Evolutionary conservation across 129 eudicot species (phyloP).

Genomic region (Saussurea involucrata): DNA sequence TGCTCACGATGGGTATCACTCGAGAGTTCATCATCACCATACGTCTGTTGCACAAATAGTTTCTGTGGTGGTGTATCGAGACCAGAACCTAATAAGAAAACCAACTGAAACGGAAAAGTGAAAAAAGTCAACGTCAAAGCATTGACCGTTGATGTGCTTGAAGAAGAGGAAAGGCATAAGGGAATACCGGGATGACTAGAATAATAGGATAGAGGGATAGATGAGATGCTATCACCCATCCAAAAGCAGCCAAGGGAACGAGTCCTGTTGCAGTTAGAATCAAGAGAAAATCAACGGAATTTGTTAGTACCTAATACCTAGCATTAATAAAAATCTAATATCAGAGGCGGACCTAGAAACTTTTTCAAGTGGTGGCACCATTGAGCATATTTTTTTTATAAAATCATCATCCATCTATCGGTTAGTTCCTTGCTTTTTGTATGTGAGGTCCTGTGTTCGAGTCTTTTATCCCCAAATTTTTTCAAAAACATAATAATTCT

Average conservation of each 20-base stretch:
- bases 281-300: conserved; percentile 3
- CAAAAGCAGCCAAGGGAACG: conserved; percentile 88
- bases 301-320: background rate
- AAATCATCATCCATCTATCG: background rate
- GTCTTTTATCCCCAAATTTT: background rate
- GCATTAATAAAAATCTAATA: background rate
- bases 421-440: background rate
- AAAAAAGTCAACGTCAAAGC: background rate
- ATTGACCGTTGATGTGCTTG: conserved; percentile 4
- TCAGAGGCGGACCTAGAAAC: too few species aligned
- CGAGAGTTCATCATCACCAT: conserved; percentile 20
- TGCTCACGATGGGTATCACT: conserved; percentile 7
- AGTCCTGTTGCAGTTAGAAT: conserved; percentile 44
- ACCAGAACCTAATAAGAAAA: conserved; percentile 73
- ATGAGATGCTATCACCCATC: conserved; percentile 89
- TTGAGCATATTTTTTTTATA: background rate
- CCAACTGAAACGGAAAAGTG: conserved; percentile 41
- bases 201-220: conserved; percentile 79
- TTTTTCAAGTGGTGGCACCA: background rate
- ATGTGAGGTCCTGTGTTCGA: background rate
- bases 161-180: background rate
- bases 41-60: conserved; percentile 41
- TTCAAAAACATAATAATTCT: background rate
- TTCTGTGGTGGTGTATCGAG: conserved; percentile 86
- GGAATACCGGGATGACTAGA: conserved; percentile 73